A percentile compares a stretch with the other conserved stretches of the same genome.
Conservation (phyloP, 352 stramenopile genomes). For the Phytophthora cryptogea region DNA sequence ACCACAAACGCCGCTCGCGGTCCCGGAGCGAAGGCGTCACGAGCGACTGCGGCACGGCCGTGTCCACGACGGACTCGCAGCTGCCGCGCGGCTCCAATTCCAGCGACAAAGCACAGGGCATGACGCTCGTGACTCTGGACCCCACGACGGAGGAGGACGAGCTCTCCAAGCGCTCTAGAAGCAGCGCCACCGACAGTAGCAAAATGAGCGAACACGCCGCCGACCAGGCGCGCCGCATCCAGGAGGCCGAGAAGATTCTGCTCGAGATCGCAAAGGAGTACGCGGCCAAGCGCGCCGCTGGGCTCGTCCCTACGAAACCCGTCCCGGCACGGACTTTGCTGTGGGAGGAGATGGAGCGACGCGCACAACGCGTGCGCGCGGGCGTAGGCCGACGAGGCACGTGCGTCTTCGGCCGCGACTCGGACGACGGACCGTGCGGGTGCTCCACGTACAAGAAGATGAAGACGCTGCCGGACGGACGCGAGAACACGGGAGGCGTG, state of each 20-base stretch:
- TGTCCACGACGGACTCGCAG: conserved; percentile 34
- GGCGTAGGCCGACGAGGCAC: conserved; percentile 52
- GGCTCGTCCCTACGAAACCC: conserved; percentile 70
- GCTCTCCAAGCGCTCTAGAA: conserved; percentile 16
- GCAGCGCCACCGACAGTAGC: conserved; percentile 5
- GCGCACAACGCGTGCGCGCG: conserved; percentile 39
- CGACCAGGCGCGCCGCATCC: conserved; percentile 44
- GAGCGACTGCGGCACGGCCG: conserved; percentile 36
- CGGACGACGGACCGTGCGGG: conserved; percentile 46
- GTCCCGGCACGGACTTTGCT: conserved; percentile 74
- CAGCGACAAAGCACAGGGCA: conserved; percentile 20
- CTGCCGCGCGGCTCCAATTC: conserved; percentile 20
- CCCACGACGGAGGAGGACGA: conserved; percentile 33
- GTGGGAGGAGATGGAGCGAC: conserved; percentile 76
- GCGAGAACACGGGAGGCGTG: conserved; percentile 56
- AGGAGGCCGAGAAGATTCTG: conserved; percentile 70
- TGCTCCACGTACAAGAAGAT: conserved; percentile 65
- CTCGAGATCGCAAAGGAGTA: conserved; percentile 83
- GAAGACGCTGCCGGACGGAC: conserved; percentile 40
- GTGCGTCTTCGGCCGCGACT: conserved; percentile 69
- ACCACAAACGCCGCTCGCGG: conserved; percentile 20
- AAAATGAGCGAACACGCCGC: conserved; percentile 5
- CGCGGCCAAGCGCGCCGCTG: conserved; percentile 73
- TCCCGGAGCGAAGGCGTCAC: conserved; percentile 39
- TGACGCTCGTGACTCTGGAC: conserved; percentile 18